A percentile compares a stretch with the other conserved stretches of the same genome.
These are phyloP conservation scores for Diddensiella santjacobensis DNA, from an alignment of 805 yeast genomes.

Conservation along the genomic window DNA sequence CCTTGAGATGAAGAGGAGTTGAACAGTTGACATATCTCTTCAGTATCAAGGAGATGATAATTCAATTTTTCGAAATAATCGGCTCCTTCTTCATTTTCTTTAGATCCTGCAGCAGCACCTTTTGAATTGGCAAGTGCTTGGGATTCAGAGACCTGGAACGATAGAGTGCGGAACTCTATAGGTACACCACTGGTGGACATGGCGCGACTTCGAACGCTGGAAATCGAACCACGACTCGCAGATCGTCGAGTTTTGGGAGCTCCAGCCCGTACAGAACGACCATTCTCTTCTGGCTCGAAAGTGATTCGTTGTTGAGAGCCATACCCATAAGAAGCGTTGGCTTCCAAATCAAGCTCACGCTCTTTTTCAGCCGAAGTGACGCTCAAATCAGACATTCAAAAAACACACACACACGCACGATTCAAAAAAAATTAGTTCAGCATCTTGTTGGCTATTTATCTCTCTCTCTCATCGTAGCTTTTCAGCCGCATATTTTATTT, in stretches of 20 bases:
- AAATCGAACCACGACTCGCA: slow-evolving; percentile 1
- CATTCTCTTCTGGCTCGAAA: background rate
- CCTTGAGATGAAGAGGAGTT: slow-evolving; percentile 10
- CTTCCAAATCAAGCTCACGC: background rate
- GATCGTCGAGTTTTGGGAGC: background rate
- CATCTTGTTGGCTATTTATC: too few relatives aligned
- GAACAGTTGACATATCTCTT: slow-evolving; percentile 12
- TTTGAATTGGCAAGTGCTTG: background rate
- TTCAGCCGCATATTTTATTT: too few relatives aligned
- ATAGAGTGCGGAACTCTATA: slow-evolving; percentile 9
- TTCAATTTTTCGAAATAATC: slow-evolving; percentile 16
- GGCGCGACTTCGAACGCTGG: background rate
- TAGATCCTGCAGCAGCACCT: slow-evolving; percentile 1
- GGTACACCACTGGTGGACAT: background rate
- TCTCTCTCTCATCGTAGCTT: too few relatives aligned
- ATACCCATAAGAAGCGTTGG: background rate
- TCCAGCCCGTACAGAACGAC: background rate
- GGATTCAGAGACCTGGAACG: slow-evolving; percentile 15
- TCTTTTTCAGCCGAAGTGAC: background rate
- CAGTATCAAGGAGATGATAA: slow-evolving; percentile 9
- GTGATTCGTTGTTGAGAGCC: background rate
- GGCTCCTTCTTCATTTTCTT: slow-evolving; percentile 1
- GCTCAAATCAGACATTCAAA: background rate
- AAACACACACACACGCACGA: too few relatives aligned
- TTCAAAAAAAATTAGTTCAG: too few relatives aligned